Evolutionary conservation across 2,329 filamentous ascomycete species (phyloP).

Genomic region (Cercospora brassicicola): DNA sequence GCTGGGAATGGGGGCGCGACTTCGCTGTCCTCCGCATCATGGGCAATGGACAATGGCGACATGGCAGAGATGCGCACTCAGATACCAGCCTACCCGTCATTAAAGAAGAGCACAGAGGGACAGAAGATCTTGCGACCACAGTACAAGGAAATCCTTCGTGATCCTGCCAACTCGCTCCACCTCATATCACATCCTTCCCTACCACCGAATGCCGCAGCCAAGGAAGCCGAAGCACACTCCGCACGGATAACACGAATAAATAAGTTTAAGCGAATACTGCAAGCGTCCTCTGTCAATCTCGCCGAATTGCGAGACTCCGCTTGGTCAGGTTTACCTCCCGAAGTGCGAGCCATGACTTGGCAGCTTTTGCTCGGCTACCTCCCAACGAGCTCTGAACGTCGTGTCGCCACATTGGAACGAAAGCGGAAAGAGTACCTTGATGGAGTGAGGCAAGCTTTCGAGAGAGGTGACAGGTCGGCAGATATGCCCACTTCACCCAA

Average conservation of each 20-base stretch:
- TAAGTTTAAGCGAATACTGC: constrained; percentile 95
- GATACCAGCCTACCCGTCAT: constrained; percentile 76
- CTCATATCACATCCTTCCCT: constrained; percentile 84
- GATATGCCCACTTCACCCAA: constrained; percentile 56
- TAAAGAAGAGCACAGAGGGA: constrained; percentile 78
- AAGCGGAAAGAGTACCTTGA: constrained; percentile 97
- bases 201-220: constrained; percentile 70
- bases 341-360: constrained; percentile 99
- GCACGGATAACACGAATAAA: constrained; percentile 91
- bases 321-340: constrained; percentile 92
- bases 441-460: constrained; percentile 71
- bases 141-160: constrained; percentile 87
- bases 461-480: constrained; percentile 47
- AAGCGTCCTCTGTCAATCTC: constrained; percentile 84
- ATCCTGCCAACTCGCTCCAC: constrained; percentile 90
- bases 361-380: constrained; percentile 92
- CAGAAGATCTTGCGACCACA: constrained; percentile 89
- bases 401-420: constrained; percentile 83
- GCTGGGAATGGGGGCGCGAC: constrained; percentile 10
- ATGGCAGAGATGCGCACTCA: constrained; percentile 83
- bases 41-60: constrained; percentile 80
- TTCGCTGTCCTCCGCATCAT: constrained; percentile 36
- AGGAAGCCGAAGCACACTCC: constrained; percentile 82
- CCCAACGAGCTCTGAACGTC: constrained; percentile 91
- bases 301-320: constrained; percentile 79